These are phyloP conservation scores for Calonectria naviculata DNA, from an alignment of 2,329 filamentous ascomycete species.

Conservation along the genomic window DNA sequence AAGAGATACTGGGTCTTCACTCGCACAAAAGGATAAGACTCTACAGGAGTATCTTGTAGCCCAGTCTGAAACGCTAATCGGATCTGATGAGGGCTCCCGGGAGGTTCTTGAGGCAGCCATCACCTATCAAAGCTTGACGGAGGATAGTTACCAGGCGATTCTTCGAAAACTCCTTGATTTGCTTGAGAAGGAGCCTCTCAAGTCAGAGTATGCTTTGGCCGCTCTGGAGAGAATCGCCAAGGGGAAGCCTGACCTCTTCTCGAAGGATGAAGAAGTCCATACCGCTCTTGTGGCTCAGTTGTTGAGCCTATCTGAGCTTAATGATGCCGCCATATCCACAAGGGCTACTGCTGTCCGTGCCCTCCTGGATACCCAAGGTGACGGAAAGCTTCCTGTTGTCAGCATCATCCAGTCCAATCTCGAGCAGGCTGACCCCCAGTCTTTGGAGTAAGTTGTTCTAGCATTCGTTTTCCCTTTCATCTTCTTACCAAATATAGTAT, in stretches of 20 bases:
- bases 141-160: slow-evolving; percentile 47
- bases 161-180: slow-evolving; percentile 47
- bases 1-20: slow-evolving; percentile 49
- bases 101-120: slow-evolving; percentile 62
- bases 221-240: slow-evolving; percentile 61
- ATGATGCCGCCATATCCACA: slow-evolving; percentile 50
- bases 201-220: slow-evolving; percentile 48
- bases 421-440: slow-evolving; percentile 58
- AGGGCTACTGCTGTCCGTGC: slow-evolving; percentile 56
- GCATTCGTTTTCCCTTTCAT: background rate
- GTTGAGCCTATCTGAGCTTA: slow-evolving; percentile 64
- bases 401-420: slow-evolving; percentile 67
- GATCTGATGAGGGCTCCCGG: slow-evolving; percentile 49
- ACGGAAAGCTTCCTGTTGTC: slow-evolving; percentile 57
- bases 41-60: slow-evolving; percentile 62
- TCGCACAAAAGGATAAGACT: slow-evolving; percentile 50
- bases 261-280: slow-evolving; percentile 56
- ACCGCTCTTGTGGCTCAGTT: slow-evolving; percentile 64
- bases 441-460: slow-evolving; percentile 58
- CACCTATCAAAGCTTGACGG: slow-evolving; percentile 52
- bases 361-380: slow-evolving; percentile 56
- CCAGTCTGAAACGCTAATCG: slow-evolving; percentile 52
- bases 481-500: slow-evolving; percentile 50
- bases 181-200: slow-evolving; percentile 43
- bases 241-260: slow-evolving; percentile 56